Base-by-base conservation (phyloP, 1,139 yeast genomes). In the Starmera stellimalicola region DNA sequence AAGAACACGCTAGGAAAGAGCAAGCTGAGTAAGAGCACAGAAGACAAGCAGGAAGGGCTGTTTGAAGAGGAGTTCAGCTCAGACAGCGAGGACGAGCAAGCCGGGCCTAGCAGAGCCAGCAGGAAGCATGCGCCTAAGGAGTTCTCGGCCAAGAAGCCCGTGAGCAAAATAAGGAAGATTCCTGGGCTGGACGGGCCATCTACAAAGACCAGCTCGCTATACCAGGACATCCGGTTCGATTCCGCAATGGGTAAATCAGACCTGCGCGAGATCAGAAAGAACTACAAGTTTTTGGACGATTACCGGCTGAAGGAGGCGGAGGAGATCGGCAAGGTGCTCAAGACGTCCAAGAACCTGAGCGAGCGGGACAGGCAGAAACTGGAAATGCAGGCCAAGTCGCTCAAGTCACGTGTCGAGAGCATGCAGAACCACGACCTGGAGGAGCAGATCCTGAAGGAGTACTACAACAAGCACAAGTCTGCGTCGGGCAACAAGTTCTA, bases 211-310 rank as follows among this genome's bases (percentile, higher is more conserved):
- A 54, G 63, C 22, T 11, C 24, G 4, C 54, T 77, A 26, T 75
- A 81, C 51, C 68, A 74, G 34, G 98, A 91, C 60, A 77, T 93
- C 23, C 68, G 98, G 45, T 91, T 91, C 54, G 95, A 88, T 57
- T 72, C 93, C 1, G 87, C 95, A 0, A 74, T 77, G 43, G 97
- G 97, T 37, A 80, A 76, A 47, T 83, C 94, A 1, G 91, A 87
- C 51, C 59, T 73, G 37, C 61, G 64, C 23, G 66, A 67, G 38
- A 71, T 79, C 23, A 66, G 96, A 36, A 73, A 75, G 48, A 77
- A 88, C 51, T 91, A 91, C 60, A 73, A 76, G 29, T 91, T 91
- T 50, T 60, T 91, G 40, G 94, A 88, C 57, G 88, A 82, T 29
- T 88, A 88, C 54, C 68, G 97, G 49, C 68, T 77, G 43, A 57